Base-by-base conservation (phyloP, 1,284 basidiomycete species). In the Bjerkandera adusta region DNA sequence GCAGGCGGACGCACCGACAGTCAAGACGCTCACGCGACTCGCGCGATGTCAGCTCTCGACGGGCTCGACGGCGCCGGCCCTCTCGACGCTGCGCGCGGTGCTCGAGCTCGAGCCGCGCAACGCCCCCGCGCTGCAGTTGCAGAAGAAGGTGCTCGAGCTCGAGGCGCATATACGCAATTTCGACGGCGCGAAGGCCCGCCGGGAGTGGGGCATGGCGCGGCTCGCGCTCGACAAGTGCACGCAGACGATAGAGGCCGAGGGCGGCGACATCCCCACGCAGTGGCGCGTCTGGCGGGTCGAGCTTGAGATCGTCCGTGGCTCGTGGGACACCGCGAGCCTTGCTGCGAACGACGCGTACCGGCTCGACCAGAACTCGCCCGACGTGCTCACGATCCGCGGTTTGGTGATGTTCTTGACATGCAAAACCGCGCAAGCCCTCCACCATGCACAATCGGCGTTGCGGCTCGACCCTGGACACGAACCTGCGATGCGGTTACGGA, bases 281-380 rank as follows among this genome's bases (percentile, higher is more conserved):
- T 92, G 89, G 90, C 73, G 85, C 41, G 63, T 80, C n/a, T 90
- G 86, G 85, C 72, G 79, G 51, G 73, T 91, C 27, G 85, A 92
- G 65, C 70, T 91, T 4, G 83, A 92, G 56, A 66, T 92, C 41
- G 80, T 78, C 15, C 75, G 81, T 50, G 78, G 77, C 29, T 83
- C 80, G 48, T 82, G 77, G 76, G 88, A 90, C 18, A 77, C 72
- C 16, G 89, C 89, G 10, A 77, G 75, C 51, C 71, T 65, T n/a
- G 77, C 84, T 39, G 88, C 84, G 13, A 88, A 83, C 55, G 88
- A 92, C 54, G 83, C 89, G 1, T 69, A 93, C 36, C 83, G 90
- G 39, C 59, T 81, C 37, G 78, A 85, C 43, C 69, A 82, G 4
- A 84, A 80, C 54, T 89, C 90, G 1, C 85, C 90, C 0, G 92